These are phyloP conservation scores for Boletus patriciae DNA, from an alignment of 768 basidiomycete genomes.

Conservation along the genomic window DNA sequence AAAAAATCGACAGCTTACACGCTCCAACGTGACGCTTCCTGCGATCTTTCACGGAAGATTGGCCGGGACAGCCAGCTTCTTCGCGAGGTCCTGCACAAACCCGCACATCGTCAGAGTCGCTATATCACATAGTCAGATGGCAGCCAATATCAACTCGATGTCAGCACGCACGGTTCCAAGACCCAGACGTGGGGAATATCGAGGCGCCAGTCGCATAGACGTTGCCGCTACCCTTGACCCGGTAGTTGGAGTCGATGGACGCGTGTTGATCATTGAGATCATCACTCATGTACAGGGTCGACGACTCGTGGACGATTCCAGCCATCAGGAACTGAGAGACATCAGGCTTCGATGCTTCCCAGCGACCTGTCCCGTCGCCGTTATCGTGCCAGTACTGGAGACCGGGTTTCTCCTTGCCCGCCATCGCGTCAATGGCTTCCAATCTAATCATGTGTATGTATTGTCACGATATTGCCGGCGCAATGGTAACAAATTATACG, in stretches of 20 bases:
- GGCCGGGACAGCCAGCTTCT: neutral
- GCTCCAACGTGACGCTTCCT: too few species aligned
- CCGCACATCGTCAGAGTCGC: constrained; percentile 18
- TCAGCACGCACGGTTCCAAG: constrained; percentile 18
- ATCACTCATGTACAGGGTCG: constrained; percentile 12
- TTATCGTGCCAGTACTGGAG: constrained; percentile 10
- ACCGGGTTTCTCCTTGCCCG: neutral
- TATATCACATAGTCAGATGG: neutral
- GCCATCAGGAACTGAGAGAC: neutral
- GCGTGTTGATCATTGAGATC: neutral
- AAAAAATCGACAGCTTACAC: too few species aligned
- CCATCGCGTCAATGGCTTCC: constrained; percentile 1
- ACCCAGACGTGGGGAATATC: constrained; percentile 17
- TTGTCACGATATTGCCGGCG: neutral
- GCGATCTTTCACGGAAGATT: too few species aligned
- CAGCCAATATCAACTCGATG: neutral
- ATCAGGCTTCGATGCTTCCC: neutral
- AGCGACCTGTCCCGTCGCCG: neutral
- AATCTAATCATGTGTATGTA: neutral
- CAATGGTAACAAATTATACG: neutral
- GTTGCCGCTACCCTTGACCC: constrained; percentile 13
- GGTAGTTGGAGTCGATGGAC: constrained; percentile 17
- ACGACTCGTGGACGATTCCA: constrained; percentile 5
- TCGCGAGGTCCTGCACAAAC: constrained; percentile 13
- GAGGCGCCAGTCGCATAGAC: constrained; percentile 21